Percentiles rank a stretch among this genome's conserved stretches.
These are phyloP conservation scores for Mrakia gelida DNA, from an alignment of 768 basidiomycete species.

Conservation along the genomic window DNA sequence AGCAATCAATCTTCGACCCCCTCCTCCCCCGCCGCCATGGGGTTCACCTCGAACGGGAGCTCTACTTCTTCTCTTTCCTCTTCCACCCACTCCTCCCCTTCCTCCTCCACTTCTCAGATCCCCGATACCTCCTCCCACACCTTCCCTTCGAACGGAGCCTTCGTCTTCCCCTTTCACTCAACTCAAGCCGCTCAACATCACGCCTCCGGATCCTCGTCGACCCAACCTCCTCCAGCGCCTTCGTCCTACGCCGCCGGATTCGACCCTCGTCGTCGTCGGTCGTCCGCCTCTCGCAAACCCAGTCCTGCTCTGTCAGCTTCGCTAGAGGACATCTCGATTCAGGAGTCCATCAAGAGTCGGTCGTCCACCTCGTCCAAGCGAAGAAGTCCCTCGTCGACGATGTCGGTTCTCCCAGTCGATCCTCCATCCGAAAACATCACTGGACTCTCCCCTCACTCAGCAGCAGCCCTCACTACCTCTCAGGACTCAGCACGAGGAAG, in stretches of 20 bases:
- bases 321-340: constrained; percentile 6
- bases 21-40: no score
- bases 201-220: neutral
- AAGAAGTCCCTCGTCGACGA: neutral
- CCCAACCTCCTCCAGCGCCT: neutral
- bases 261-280: neutral
- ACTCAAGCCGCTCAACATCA: neutral
- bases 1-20: no score
- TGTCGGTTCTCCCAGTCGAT: neutral
- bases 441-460: neutral
- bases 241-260: neutral
- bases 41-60: no score
- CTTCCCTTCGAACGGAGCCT: neutral
- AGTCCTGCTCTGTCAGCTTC: constrained; percentile 5
- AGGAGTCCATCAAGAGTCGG: neutral
- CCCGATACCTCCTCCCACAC: no score
- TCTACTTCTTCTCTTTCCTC: no score
- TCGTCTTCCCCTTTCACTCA: neutral
- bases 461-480: neutral
- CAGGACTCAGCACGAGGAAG: neutral
- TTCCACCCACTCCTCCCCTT: no score
- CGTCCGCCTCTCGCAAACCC: neutral
- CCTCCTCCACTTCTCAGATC: no score
- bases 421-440: neutral
- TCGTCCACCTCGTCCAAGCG: neutral